Evolutionary conservation across 2,329 filamentous ascomycete genomes (phyloP).

Genomic region (Myriosclerotinia duriaeana): DNA sequence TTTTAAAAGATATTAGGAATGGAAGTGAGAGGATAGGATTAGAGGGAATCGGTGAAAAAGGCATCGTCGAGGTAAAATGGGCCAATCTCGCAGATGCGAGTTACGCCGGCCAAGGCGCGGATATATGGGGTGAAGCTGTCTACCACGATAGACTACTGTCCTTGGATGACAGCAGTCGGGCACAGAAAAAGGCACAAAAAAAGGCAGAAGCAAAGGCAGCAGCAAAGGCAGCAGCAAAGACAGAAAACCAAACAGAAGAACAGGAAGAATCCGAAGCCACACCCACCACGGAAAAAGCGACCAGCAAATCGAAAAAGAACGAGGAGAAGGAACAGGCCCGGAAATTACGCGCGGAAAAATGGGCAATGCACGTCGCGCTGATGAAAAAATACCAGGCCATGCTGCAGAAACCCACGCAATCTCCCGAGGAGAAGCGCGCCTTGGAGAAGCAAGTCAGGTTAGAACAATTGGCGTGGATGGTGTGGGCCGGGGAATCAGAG

Average conservation of each 20-base stretch:
- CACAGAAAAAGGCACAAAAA: no score
- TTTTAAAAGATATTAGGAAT: constrained; percentile 20
- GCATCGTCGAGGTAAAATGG: constrained; percentile 40
- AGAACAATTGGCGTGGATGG: constrained; percentile 16
- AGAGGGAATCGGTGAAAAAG: constrained; percentile 12
- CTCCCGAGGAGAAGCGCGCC: background rate
- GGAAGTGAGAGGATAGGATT: constrained; percentile 23
- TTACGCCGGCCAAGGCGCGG: constrained; percentile 36
- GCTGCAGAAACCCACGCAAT: constrained; percentile 1
- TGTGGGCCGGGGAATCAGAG: background rate
- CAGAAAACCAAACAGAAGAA: background rate
- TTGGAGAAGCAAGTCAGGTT: background rate
- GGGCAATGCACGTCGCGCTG: constrained; percentile 13
- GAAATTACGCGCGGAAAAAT: constrained; percentile 1
- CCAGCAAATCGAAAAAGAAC: background rate
- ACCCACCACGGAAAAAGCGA: background rate
- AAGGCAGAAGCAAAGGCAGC: no score
- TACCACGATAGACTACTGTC: constrained; percentile 28
- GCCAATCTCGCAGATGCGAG: constrained; percentile 42
- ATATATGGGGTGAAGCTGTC: constrained; percentile 41
- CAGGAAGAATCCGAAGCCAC: constrained; percentile 13
- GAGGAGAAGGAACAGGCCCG: background rate
- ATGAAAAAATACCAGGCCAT: constrained; percentile 9
- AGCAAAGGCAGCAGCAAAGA: no score
- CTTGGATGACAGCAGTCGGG: background rate